Evolutionary conservation across 768 basidiomycete species (phyloP), one percentile per base, ranked within the genome.

Genomic region (Lactarius sanguifluus): DNA sequence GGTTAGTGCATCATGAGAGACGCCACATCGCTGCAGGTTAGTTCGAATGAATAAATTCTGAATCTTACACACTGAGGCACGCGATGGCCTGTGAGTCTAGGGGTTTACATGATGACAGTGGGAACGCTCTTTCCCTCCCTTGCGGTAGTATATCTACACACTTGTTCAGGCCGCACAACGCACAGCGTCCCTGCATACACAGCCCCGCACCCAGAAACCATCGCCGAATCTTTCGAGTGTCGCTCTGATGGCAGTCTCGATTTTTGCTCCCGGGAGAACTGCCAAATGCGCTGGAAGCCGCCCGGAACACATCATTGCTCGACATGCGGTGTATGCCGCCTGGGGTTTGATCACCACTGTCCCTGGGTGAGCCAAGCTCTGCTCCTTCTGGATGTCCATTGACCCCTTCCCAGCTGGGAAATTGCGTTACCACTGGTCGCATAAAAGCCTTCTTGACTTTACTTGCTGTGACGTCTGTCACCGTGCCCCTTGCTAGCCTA

Each of bases 121-220:
- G 61, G 62, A 34, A 28, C 32, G 12, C 58, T 66, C 36, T 63
- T 71, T 45, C 70, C 65, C 7, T 38, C 59, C 52, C 62, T 71
- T 43, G 56, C 60, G 3, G 13, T 40, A 20, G 25, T 67, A 20
- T 66, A 65, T 65, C 47, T 67, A 36, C 57, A 71, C 32, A 36
- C 61, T 28, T 72, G 71, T 61, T 63, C 60, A n/a, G 56, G 60
- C 45, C 64, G 70, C 20, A 30, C 70, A 8, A 71, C 64, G 7
- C 71, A 72, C 32, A 69, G 67, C 25, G 62, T 72, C 40, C 71
- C 71, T 20, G 23, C 56, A 38, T 69, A 71, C 58, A 71, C 59
- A 77, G 78, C 62, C 72, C 76, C 74, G 47, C 74, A 25, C 64
- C 74, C 56, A 2, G 64, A 61, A n/a, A 32, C 56, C 15, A 54